Conservation (phyloP, 306 rosid genomes). For the Cicer pinnatifidum region DNA sequence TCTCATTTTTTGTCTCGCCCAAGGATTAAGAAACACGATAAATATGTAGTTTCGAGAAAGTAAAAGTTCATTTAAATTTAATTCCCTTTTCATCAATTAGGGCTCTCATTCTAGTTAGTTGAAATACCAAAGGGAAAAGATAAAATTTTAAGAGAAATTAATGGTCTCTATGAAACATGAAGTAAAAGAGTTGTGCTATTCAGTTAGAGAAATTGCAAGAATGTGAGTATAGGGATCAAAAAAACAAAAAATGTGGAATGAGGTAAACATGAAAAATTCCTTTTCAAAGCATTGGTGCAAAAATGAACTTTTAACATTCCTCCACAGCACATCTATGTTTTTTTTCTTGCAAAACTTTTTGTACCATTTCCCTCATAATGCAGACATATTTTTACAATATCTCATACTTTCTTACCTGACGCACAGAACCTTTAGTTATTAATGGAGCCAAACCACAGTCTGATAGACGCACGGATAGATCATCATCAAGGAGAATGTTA, state of each 20-base stretch:
- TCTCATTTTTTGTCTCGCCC: background rate
- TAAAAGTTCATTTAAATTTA: background rate
- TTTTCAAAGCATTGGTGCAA: background rate
- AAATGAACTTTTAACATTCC: background rate
- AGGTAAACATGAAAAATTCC: background rate
- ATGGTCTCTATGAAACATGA: background rate
- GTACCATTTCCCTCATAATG: conserved; percentile 4
- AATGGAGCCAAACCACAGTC: conserved; percentile 94
- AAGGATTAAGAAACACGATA: background rate
- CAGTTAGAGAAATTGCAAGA: background rate
- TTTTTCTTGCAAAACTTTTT: background rate
- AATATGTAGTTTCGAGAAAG: background rate
- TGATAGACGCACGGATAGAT: conserved; percentile 66
- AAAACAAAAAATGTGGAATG: background rate
- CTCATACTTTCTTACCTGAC: conserved; percentile 65
- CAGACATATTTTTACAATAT: conserved; percentile 22
- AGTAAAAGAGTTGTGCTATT: background rate
- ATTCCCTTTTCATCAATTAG: background rate
- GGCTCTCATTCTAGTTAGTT: background rate
- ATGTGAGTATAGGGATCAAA: background rate
- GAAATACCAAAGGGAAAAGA: background rate
- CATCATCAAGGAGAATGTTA: conserved; percentile 86
- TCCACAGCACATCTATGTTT: background rate
- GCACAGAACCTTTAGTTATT: conserved; percentile 79
- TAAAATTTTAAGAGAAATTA: background rate